Conservation (phyloP, 1,284 basidiomycete species). For the Veloporphyrellus conicus region DNA sequence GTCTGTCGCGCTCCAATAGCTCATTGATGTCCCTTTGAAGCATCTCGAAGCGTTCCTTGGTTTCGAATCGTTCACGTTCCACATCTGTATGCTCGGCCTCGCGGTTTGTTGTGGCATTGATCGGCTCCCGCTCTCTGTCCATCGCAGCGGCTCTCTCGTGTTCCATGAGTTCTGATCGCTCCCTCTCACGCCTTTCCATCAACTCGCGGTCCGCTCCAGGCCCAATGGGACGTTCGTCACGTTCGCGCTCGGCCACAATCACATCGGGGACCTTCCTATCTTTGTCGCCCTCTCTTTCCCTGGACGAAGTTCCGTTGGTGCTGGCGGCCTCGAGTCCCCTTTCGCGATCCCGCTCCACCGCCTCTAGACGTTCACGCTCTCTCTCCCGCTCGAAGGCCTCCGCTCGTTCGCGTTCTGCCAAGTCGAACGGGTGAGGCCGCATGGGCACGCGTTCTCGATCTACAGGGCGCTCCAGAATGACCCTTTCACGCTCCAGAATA, state of each 20-base stretch:
- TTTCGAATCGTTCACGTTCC: slow-evolving; percentile 29
- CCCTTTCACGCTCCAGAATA: slow-evolving; percentile 22
- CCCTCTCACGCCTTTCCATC: slow-evolving; percentile 22
- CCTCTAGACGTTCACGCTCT: slow-evolving; percentile 24
- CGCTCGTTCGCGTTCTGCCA: slow-evolving; percentile 26
- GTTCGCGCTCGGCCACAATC: slow-evolving; percentile 18
- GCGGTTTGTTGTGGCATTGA: slow-evolving; percentile 10
- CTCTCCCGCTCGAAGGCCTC: slow-evolving; percentile 27
- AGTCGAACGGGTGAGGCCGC: slow-evolving; percentile 24
- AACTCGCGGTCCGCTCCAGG: slow-evolving; percentile 18
- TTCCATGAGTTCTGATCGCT: slow-evolving; percentile 24
- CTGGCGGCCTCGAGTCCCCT: slow-evolving; percentile 10
- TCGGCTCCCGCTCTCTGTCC: slow-evolving; percentile 23
- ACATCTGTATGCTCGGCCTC: slow-evolving; percentile 25
- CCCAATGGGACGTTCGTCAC: slow-evolving; percentile 20
- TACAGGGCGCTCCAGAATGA: slow-evolving; percentile 14
- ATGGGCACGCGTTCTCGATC: slow-evolving; percentile 26
- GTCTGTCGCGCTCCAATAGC: slow-evolving; percentile 29
- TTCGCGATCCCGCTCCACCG: slow-evolving; percentile 28
- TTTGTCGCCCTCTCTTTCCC: slow-evolving; percentile 24
- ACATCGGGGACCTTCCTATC: slow-evolving; percentile 22
- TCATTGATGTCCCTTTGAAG: slow-evolving; percentile 29
- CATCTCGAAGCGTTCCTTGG: slow-evolving; percentile 29
- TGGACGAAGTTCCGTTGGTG: slow-evolving; percentile 4
- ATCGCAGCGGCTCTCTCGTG: slow-evolving; percentile 15